Conservation (phyloP, 1,139 yeast species). For the Diutina ranongensis region DNA sequence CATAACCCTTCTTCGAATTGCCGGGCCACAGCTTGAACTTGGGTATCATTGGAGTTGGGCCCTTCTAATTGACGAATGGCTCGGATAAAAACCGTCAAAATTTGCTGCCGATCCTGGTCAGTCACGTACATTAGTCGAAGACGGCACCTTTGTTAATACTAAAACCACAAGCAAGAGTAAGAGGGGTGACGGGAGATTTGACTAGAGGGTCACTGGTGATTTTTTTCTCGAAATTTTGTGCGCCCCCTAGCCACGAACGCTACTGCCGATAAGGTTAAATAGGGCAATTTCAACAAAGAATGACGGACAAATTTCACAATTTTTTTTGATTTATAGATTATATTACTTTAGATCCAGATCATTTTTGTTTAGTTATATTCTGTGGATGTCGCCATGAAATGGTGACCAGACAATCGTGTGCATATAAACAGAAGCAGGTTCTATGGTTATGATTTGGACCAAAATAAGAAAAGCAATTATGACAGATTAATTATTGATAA, state of each 20-base stretch:
- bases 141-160: neutral
- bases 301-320: neutral
- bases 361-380: too few species aligned
- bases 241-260: neutral
- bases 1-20: constrained; percentile 1
- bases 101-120: constrained; percentile 4
- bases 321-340: too few species aligned
- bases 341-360: too few species aligned
- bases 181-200: neutral
- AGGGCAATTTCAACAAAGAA: neutral
- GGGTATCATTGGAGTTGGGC: neutral
- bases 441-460: neutral
- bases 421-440: too few species aligned
- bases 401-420: too few species aligned
- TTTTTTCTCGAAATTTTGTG: constrained; percentile 5
- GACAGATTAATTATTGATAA: neutral
- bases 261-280: neutral
- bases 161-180: neutral
- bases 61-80: neutral
- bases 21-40: neutral
- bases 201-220: constrained; percentile 3
- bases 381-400: too few species aligned
- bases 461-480: neutral
- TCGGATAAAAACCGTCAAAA: neutral
- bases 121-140: neutral